These are phyloP conservation scores for Botryosphaeria dothidea DNA, from an alignment of 2,329 filamentous ascomycete species.

Conservation along the genomic window DNA sequence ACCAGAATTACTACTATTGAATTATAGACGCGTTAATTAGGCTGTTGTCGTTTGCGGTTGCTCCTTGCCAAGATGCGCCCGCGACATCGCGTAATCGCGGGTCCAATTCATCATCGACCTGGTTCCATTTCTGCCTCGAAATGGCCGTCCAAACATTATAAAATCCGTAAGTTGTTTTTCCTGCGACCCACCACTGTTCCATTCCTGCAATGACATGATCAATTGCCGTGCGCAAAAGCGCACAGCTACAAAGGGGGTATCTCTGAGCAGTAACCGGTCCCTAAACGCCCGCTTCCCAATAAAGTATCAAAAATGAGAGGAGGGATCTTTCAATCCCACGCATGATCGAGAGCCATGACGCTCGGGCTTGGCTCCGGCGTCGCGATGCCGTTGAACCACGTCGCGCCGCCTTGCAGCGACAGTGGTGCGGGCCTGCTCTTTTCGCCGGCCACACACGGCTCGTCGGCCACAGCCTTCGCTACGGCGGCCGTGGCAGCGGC, in stretches of 20 bases:
- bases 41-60: not conserved
- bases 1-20: not conserved
- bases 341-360: conserved; percentile 3
- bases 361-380: conserved; percentile 42
- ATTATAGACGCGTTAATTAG: conserved; percentile 9
- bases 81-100: not conserved
- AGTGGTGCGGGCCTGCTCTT: conserved; percentile 26
- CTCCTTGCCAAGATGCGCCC: not conserved
- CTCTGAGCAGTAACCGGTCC: conserved; percentile 17
- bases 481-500: conserved; percentile 18
- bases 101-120: conserved; percentile 2
- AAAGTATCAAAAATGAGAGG: conserved; percentile 4
- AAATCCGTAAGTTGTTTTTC: not conserved
- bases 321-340: conserved; percentile 6
- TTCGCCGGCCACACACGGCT: conserved; percentile 19
- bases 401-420: conserved; percentile 28
- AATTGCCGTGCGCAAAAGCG: conserved; percentile 18
- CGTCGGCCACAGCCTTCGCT: conserved; percentile 22
- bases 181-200: not conserved
- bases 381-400: conserved; percentile 34
- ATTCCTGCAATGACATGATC: conserved; percentile 15
- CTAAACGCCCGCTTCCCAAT: conserved; percentile 14
- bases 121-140: too few species aligned
- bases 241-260: conserved; percentile 20
- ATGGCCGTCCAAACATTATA: conserved; percentile 15